Percentiles rank a stretch among this genome's conserved stretches.
phyloP scores from a whole-genome alignment of 1,284 basidiomycete genomes.

The Apiotrichum gamsii region DNA sequence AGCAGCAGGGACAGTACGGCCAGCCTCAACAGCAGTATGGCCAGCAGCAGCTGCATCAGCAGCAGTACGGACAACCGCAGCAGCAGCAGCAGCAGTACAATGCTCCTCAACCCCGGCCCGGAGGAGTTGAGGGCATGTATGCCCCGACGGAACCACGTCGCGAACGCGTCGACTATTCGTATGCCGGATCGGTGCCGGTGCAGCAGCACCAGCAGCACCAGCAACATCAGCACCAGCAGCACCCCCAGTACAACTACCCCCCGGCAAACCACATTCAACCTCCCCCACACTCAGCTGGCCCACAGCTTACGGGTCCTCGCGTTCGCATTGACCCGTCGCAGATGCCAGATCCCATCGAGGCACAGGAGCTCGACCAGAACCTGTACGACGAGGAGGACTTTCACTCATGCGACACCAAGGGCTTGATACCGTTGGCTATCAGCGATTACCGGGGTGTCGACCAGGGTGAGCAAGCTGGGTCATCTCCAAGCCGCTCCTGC shows the following conservation, averaged over 20 bases:
- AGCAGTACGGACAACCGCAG: constrained; percentile 8
- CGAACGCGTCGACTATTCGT: too few relatives aligned
- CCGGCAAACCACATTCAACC: constrained; percentile 56
- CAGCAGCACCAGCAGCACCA: constrained; percentile 26
- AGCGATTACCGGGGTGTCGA: constrained; percentile 86
- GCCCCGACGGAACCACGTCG: neutral
- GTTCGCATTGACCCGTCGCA: constrained; percentile 83
- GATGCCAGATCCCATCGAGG: constrained; percentile 83
- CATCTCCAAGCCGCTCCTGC: neutral
- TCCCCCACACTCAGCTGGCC: constrained; percentile 72
- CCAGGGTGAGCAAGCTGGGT: constrained; percentile 58
- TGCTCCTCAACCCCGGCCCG: neutral
- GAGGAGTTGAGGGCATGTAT: neutral
- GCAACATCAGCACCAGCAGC: constrained; percentile 19
- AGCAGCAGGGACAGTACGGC: constrained; percentile 9
- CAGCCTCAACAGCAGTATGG: constrained; percentile 14
- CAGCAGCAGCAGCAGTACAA: constrained; percentile 12
- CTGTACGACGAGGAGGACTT: constrained; percentile 74
- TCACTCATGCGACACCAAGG: constrained; percentile 65
- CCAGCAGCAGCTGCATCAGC: constrained; percentile 7
- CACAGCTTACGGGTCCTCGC: constrained; percentile 59
- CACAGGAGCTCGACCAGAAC: constrained; percentile 74
- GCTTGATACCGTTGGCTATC: constrained; percentile 72
- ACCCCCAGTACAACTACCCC: constrained; percentile 17
- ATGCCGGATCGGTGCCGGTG: neutral